Percentiles rank a stretch among this genome's conserved stretches.
These are phyloP conservation scores for Mallotus repandus DNA, from an alignment of 441 rosid species.

Conservation along the genomic window DNA sequence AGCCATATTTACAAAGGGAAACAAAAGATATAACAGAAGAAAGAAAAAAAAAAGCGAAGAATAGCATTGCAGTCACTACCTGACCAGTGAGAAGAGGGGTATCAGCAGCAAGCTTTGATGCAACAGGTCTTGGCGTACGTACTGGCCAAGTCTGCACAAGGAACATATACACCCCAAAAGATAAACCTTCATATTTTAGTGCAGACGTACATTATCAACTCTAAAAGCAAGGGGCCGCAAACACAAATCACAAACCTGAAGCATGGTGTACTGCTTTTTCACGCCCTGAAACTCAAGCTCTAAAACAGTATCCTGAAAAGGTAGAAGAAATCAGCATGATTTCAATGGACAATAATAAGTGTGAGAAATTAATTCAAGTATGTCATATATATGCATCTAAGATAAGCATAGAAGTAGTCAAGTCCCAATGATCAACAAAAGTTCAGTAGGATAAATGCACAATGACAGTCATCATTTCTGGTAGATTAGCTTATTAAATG, in stretches of 20 bases:
- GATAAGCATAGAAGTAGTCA: background rate
- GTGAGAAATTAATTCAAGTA: background rate
- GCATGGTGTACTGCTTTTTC: conserved; percentile 92
- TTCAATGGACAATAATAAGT: too few species aligned
- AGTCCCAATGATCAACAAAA: background rate
- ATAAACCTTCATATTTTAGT: background rate
- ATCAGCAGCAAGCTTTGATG: conserved; percentile 98
- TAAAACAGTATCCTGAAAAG: conserved; percentile 77
- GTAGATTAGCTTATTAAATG: background rate
- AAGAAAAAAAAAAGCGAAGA: background rate
- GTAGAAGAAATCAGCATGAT: conserved; percentile 8
- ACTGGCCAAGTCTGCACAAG: conserved; percentile 92
- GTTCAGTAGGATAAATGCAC: too few species aligned
- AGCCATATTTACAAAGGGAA: background rate
- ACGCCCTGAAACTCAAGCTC: conserved; percentile 99
- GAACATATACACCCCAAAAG: conserved; percentile 22
- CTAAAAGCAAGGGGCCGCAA: background rate
- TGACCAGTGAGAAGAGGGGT: conserved; percentile 99
- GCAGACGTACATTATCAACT: conserved; percentile 1
- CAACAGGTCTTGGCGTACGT: conserved; percentile 99
- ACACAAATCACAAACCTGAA: conserved; percentile 61
- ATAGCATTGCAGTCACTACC: conserved; percentile 40
- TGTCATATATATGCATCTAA: background rate
- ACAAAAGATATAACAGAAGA: background rate
- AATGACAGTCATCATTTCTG: background rate